A percentile compares a stretch with the other conserved stretches of the same genome.
Evolutionary conservation across 306 rosid species (phyloP).

Genomic region (Lathyrus tuberosus): DNA sequence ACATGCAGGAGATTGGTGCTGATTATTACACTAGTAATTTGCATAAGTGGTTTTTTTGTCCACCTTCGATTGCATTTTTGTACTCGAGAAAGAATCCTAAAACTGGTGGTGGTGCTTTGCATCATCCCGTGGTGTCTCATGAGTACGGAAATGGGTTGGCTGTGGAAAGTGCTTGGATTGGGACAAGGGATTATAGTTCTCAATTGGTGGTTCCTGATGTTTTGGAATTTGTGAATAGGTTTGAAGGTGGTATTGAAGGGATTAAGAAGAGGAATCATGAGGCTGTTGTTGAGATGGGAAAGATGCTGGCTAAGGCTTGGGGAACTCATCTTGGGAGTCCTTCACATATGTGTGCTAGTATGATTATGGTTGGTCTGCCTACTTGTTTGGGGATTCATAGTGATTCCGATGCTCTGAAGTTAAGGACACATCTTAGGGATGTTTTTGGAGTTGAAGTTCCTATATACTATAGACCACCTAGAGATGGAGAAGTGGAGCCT

Average conservation of each 20-base stretch:
- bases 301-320: slow-evolving; percentile 82
- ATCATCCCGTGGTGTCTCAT: slow-evolving; percentile 93
- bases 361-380: slow-evolving; percentile 94
- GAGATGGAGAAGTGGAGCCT: slow-evolving; percentile 57
- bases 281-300: slow-evolving; percentile 81
- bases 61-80: slow-evolving; percentile 86
- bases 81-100: slow-evolving; percentile 54
- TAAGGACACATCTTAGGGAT: slow-evolving; percentile 77
- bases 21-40: slow-evolving; percentile 94
- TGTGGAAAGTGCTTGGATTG: slow-evolving; percentile 95
- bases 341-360: slow-evolving; percentile 80
- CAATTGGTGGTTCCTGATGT: slow-evolving; percentile 82
- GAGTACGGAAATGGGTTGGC: slow-evolving; percentile 98
- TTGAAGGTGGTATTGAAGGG: slow-evolving; percentile 91
- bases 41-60: slow-evolving; percentile 98
- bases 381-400: slow-evolving; percentile 62
- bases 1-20: slow-evolving; percentile 91
- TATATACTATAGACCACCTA: slow-evolving; percentile 67
- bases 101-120: slow-evolving; percentile 51
- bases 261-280: slow-evolving; percentile 91
- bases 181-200: slow-evolving; percentile 93
- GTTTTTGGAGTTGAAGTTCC: slow-evolving; percentile 83
- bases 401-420: slow-evolving; percentile 66
- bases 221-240: slow-evolving; percentile 73
- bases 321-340: slow-evolving; percentile 86